Conservation (phyloP, 2,329 filamentous ascomycete genomes). For the Ophiostoma piceae region DNA sequence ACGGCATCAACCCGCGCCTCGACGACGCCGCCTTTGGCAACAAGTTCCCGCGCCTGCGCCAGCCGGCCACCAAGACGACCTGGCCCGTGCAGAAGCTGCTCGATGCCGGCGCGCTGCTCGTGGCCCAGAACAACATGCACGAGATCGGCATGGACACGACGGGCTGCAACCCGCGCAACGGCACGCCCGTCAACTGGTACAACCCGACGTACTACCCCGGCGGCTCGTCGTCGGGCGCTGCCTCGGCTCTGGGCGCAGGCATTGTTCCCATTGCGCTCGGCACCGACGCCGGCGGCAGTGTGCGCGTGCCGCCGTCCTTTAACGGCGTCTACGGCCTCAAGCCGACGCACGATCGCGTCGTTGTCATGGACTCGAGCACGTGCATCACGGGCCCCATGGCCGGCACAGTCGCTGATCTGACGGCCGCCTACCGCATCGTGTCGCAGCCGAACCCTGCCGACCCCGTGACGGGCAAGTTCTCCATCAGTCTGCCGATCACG, state of each 20-base stretch:
- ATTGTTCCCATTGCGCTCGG: conserved; percentile 71
- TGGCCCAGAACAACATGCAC: conserved; percentile 76
- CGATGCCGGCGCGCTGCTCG: conserved; percentile 67
- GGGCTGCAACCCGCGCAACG: conserved; percentile 73
- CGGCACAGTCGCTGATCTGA: conserved; percentile 69
- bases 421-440: conserved; percentile 76
- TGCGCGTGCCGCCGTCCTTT: conserved; percentile 68
- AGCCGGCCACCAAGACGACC: conserved; percentile 49
- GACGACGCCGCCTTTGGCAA: conserved; percentile 39
- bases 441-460: conserved; percentile 63
- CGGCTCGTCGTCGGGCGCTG: conserved; percentile 73
- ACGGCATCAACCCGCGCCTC: conserved; percentile 52
- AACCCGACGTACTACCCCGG: conserved; percentile 73
- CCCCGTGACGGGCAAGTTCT: conserved; percentile 58
- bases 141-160: conserved; percentile 75
- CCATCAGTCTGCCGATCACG: conserved; percentile 26
- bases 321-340: conserved; percentile 82
- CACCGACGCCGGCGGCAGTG: conserved; percentile 67
- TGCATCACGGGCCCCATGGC: conserved; percentile 71
- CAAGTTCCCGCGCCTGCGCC: conserved; percentile 46
- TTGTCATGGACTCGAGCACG: conserved; percentile 49
- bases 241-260: conserved; percentile 63
- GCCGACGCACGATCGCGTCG: conserved; percentile 65
- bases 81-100: conserved; percentile 69
- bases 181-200: conserved; percentile 72